phyloP scores from a whole-genome alignment of 192 early-diverging fungal species.

The Coemansia sp. region DNA sequence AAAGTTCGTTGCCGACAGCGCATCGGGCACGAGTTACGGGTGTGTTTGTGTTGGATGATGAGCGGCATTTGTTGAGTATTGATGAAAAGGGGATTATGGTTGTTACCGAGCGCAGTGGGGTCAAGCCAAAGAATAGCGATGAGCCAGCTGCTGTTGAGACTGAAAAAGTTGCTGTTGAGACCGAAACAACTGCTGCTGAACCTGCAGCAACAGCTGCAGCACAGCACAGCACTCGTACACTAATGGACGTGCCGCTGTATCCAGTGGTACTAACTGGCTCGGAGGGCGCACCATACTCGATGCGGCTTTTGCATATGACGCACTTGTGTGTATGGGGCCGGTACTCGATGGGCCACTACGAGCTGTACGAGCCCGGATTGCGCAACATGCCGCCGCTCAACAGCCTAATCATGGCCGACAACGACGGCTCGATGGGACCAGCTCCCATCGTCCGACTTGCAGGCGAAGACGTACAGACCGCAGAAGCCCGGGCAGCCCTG shows the following conservation, averaged over 20 bases:
- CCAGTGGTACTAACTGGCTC: conserved; percentile 42
- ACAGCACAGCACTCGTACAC: conserved; percentile 10
- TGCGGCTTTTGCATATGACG: conserved; percentile 53
- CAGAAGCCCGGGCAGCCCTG: conserved; percentile 25
- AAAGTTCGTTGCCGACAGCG: conserved; percentile 30
- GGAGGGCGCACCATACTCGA: conserved; percentile 48
- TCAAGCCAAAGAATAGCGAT: too few relatives aligned
- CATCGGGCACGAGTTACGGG: conserved; percentile 36
- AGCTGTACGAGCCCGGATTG: conserved; percentile 51
- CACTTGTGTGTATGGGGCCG: conserved; percentile 56
- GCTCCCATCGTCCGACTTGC: not conserved
- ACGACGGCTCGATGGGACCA: not conserved
- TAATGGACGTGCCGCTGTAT: conserved; percentile 48
- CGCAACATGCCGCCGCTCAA: conserved; percentile 38
- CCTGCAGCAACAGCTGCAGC: conserved; percentile 1
- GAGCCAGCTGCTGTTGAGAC: too few relatives aligned
- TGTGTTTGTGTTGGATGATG: conserved; percentile 52
- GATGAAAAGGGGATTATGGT: conserved; percentile 41
- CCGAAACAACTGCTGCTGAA: too few relatives aligned
- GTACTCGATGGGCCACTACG: conserved; percentile 49
- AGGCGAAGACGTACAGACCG: not conserved
- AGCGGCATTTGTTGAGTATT: conserved; percentile 42
- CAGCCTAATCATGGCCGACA: conserved; percentile 22
- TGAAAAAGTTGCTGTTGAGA: too few relatives aligned
- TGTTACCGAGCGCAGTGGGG: conserved; percentile 27